A percentile compares a stretch with the other conserved stretches of the same genome.
Conservation (phyloP, 257 asterid species). For the Solanum gracilifrons region DNA sequence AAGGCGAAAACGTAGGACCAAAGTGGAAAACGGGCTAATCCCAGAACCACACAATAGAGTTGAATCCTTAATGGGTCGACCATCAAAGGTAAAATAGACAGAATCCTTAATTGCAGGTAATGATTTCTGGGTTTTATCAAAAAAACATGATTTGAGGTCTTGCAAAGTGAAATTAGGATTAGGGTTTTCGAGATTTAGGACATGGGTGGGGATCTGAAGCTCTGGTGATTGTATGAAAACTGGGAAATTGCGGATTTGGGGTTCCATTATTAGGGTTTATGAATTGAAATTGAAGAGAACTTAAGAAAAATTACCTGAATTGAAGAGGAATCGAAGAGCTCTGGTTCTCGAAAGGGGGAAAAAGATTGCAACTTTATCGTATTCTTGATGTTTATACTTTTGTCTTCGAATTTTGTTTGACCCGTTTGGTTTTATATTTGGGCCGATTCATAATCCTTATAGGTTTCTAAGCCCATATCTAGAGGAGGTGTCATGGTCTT, state of each 20-base stretch:
- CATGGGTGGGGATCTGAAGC: conserved; percentile 38
- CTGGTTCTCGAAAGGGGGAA: background rate
- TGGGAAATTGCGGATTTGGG: conserved; percentile 20
- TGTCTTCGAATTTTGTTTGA: background rate
- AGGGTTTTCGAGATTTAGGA: conserved; percentile 32
- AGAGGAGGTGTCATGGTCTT: background rate
- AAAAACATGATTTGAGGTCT: conserved; percentile 39
- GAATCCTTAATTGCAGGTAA: conserved; percentile 4
- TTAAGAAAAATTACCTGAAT: background rate
- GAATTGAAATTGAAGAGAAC: background rate
- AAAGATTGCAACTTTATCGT: too few species aligned
- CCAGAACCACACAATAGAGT: conserved; percentile 17
- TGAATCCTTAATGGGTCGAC: conserved; percentile 43
- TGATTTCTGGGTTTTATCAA: conserved; percentile 19
- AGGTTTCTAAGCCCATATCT: background rate
- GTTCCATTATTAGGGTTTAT: conserved; percentile 10
- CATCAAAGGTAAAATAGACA: conserved; percentile 52
- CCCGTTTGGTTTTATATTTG: background rate
- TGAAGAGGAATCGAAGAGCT: background rate
- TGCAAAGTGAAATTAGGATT: conserved; percentile 45
- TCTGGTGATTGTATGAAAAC: conserved; percentile 56
- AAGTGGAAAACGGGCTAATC: conserved; percentile 47
- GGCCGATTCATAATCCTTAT: background rate
- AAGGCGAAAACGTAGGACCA: conserved; percentile 44
- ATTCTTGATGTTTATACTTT: background rate